Evolutionary conservation across 140 eudicot species (phyloP).

Genomic region (Flaveria floridana): DNA sequence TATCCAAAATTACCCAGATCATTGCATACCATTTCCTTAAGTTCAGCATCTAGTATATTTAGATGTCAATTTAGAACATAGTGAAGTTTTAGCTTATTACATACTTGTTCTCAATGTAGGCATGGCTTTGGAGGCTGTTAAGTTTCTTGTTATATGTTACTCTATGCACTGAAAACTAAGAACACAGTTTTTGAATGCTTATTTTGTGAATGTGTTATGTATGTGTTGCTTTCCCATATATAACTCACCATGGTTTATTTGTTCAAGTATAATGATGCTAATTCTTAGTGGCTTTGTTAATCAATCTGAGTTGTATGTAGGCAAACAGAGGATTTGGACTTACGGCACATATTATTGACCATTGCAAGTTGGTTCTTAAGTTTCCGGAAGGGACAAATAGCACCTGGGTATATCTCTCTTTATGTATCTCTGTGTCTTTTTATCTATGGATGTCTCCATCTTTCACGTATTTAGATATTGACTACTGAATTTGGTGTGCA

Average conservation of each 20-base stretch:
- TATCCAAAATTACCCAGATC: constrained; percentile 14
- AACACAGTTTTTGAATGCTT: not conserved
- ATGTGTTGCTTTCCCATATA: not conserved
- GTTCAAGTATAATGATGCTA: constrained; percentile 2
- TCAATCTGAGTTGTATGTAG: constrained; percentile 40
- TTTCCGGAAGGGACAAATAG: constrained; percentile 91
- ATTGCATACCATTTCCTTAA: not conserved
- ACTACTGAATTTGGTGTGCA: not conserved
- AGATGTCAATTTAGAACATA: not conserved
- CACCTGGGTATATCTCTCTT: constrained; percentile 67
- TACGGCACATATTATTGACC: constrained; percentile 81
- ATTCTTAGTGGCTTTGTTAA: not conserved
- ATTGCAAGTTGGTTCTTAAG: constrained; percentile 86
- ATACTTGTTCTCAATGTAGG: constrained; percentile 11
- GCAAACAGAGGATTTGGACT: constrained; percentile 99
- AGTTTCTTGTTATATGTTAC: constrained; percentile 2
- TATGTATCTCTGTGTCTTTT: not conserved
- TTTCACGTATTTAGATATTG: constrained; percentile 1
- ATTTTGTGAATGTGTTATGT: not conserved
- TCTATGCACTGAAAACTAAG: not conserved
- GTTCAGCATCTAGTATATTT: not conserved
- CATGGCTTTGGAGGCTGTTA: constrained; percentile 2
- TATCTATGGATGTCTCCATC: not conserved
- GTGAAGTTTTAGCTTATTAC: constrained; percentile 3
- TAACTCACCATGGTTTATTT: not conserved